Base-by-base conservation (phyloP, 2,329 filamentous ascomycete genomes). In the Trichoderma koningiopsis region DNA sequence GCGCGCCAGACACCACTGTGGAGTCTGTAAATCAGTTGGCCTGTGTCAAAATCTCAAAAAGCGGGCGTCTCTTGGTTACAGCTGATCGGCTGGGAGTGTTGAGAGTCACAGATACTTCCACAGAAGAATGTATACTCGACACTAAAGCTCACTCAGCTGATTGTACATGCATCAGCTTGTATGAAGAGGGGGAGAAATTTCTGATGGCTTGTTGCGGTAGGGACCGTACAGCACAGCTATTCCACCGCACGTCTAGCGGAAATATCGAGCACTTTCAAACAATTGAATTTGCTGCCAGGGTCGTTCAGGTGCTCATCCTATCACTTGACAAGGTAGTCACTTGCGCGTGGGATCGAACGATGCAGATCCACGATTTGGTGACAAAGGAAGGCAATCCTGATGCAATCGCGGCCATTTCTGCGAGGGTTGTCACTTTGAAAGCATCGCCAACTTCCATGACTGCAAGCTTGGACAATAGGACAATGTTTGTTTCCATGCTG, bases 201-300 rank as follows among this genome's bases (percentile, higher is more conserved):
- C 83, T 97, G 57, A 84, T 98, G 73, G 95, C 92, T 22, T 94
- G 91, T 13, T 94, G 91, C 76, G 92, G 93, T 43, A 87, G 96
- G 72, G 96, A 99, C 79, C 90, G 96, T 62, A 97, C 92, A n/a
- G 88, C 95, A 0, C 96, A 99, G 78, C 82, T 99, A n/a, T 98
- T 97, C 77, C 85, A 88, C 70, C 83, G 85, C 31, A 84, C 84
- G 29, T 81, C 81, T 1, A 83, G 80, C 14, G 86, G 88, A 2
- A 81, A 80, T 3, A 91, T 96, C 79, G 87, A 92, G 69, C 87
- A 97, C 69, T 87, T 97, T 63, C 96, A 99, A 78, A 99, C 96
- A 0, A 87, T 98, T 68, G 95, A 99, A 74, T 97, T 98, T 79
- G 89, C 94, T 35, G 93, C 94, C 27, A 92, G 92, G 72, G 94